Percentiles rank a stretch among this genome's conserved stretches.
Conservation (phyloP, 2,329 filamentous ascomycete species). For the Diaporthe australafricana region DNA sequence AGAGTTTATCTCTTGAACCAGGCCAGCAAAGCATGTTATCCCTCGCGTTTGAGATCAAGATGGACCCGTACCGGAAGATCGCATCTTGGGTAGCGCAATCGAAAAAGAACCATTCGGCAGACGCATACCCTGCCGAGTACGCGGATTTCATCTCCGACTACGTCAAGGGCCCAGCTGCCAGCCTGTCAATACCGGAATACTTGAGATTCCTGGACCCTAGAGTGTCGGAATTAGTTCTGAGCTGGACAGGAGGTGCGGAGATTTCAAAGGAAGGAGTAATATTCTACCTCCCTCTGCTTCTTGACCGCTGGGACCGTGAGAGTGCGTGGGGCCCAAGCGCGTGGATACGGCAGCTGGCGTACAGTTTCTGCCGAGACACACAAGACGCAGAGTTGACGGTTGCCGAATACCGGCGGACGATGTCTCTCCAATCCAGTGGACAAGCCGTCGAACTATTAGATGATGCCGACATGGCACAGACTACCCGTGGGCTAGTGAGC, state of each 20-base stretch:
- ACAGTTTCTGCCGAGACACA: constrained; percentile 42
- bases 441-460: constrained; percentile 45
- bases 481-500: constrained; percentile 42
- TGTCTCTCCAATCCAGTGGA: constrained; percentile 46
- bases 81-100: constrained; percentile 42
- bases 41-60: constrained; percentile 49
- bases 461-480: constrained; percentile 37
- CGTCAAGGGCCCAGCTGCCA: not conserved
- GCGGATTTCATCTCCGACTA: constrained; percentile 42
- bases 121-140: constrained; percentile 40
- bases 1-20: constrained; percentile 41
- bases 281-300: constrained; percentile 54
- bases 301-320: constrained; percentile 51
- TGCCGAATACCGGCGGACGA: constrained; percentile 53
- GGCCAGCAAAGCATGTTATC: constrained; percentile 41
- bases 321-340: constrained; percentile 55
- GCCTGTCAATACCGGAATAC: not conserved
- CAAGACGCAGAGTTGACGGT: constrained; percentile 37
- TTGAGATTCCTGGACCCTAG: constrained; percentile 44
- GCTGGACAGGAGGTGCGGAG: constrained; percentile 34
- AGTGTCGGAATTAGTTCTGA: constrained; percentile 43
- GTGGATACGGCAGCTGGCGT: constrained; percentile 50
- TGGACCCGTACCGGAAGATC: constrained; percentile 41
- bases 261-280: constrained; percentile 42
- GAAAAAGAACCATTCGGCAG: constrained; percentile 37